Conservation (phyloP, 208 protist species). For the Endotrypanum monterogeii region DNA sequence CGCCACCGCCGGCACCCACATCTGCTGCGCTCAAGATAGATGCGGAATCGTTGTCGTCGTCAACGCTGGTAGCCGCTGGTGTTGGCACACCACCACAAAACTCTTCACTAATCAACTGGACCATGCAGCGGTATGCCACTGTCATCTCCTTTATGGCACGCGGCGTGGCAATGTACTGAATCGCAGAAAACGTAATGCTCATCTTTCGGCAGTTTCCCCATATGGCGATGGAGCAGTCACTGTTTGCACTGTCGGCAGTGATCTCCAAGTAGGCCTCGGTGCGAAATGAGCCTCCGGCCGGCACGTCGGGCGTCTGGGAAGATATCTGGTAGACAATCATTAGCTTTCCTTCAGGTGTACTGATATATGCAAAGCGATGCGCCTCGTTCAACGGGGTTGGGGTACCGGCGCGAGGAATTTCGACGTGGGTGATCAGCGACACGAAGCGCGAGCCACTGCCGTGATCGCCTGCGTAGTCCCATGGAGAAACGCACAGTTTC, state of each 20-base stretch:
- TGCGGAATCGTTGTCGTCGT: not conserved
- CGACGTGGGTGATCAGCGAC: constrained; percentile 58
- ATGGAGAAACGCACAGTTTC: constrained; percentile 58
- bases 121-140: constrained; percentile 69
- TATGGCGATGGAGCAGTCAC: constrained; percentile 62
- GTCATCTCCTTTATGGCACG: constrained; percentile 83
- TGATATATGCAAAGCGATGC: constrained; percentile 75
- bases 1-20: constrained; percentile 17
- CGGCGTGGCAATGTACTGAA: constrained; percentile 70
- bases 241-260: constrained; percentile 53
- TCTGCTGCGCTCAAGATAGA: constrained; percentile 10
- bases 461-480: constrained; percentile 73
- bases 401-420: constrained; percentile 63
- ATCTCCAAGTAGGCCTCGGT: constrained; percentile 76
- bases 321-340: constrained; percentile 81
- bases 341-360: constrained; percentile 40
- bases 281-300: constrained; percentile 68
- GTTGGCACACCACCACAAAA: constrained; percentile 42
- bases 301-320: constrained; percentile 76
- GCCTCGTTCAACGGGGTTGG: constrained; percentile 76
- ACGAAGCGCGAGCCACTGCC: constrained; percentile 73
- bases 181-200: constrained; percentile 65
- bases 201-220: constrained; percentile 81
- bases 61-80: constrained; percentile 12
- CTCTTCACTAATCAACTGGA: constrained; percentile 74